phyloP scores from a whole-genome alignment of 148 eudicot species.

The Tetragonia tetragonoides region DNA sequence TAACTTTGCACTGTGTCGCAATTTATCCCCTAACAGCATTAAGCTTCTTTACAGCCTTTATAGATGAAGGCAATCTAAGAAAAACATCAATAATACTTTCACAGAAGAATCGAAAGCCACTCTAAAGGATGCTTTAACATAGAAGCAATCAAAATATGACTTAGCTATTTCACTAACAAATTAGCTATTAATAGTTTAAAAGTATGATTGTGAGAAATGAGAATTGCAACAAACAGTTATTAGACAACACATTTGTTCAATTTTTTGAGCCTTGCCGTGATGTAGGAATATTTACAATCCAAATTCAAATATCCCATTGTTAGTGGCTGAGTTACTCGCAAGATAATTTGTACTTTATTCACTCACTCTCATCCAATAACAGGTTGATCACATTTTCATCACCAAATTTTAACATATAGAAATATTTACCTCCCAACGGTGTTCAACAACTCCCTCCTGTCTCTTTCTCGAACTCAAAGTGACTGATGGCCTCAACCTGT shows the following conservation, averaged over 20 bases:
- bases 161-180: too few relatives aligned
- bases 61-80: too few relatives aligned
- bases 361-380: neutral
- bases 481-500: constrained; percentile 69
- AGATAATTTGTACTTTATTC: neutral
- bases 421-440: constrained; percentile 66
- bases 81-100: too few relatives aligned
- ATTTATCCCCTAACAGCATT: too few relatives aligned
- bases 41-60: too few relatives aligned
- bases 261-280: neutral
- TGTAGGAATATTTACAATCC: neutral
- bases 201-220: too few relatives aligned
- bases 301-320: neutral
- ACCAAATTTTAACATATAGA: neutral
- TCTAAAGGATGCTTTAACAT: too few relatives aligned
- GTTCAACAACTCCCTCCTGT: constrained; percentile 57
- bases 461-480: constrained; percentile 57
- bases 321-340: neutral
- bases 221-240: too few relatives aligned
- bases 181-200: too few relatives aligned
- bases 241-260: neutral
- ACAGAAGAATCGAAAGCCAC: too few relatives aligned
- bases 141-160: too few relatives aligned
- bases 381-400: neutral
- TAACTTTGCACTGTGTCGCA: too few relatives aligned